A percentile compares a stretch with the other conserved stretches of the same genome.
phyloP scores from a whole-genome alignment of 345 rosid genomes.

The Pelargonium nanum region DNA sequence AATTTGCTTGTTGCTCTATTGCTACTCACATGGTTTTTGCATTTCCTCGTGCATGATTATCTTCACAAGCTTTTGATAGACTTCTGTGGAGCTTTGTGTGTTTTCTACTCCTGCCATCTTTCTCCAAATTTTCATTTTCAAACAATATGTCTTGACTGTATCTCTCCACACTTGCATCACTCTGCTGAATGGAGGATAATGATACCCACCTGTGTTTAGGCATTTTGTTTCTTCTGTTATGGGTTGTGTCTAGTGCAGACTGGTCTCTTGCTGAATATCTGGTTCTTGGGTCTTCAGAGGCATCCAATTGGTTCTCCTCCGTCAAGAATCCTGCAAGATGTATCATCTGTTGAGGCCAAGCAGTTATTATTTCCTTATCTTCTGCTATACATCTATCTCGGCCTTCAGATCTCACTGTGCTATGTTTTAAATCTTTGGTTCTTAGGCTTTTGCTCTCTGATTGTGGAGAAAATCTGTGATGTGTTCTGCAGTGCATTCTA shows the following conservation, averaged over 20 bases:
- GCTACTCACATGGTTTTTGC: constrained; percentile 12
- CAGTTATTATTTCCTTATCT: constrained; percentile 7
- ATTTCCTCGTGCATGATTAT: constrained; percentile 2
- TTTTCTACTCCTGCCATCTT: constrained; percentile 12
- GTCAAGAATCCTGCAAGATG: constrained; percentile 5
- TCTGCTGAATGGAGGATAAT: constrained; percentile 23
- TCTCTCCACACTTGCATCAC: constrained; percentile 22
- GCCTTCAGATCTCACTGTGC: constrained; percentile 1
- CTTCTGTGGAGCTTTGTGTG: constrained; percentile 8
- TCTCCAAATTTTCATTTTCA: constrained; percentile 13
- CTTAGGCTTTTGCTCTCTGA: neutral
- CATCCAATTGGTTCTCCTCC: constrained; percentile 8
- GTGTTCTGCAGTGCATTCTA: neutral
- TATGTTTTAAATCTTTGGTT: constrained; percentile 1
- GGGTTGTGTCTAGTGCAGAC: constrained; percentile 5
- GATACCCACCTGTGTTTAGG: constrained; percentile 18
- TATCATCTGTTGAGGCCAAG: constrained; percentile 5
- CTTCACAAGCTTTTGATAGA: constrained; percentile 6
- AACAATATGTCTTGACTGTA: constrained; percentile 25
- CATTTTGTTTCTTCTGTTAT: constrained; percentile 6
- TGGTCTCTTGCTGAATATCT: constrained; percentile 1
- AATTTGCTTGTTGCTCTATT: neutral
- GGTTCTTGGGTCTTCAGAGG: constrained; percentile 1
- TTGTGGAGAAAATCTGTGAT: neutral
- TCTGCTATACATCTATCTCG: constrained; percentile 2